Conservation (phyloP, 2,329 filamentous ascomycete species). For the Emmonsiellopsis sp. region DNA sequence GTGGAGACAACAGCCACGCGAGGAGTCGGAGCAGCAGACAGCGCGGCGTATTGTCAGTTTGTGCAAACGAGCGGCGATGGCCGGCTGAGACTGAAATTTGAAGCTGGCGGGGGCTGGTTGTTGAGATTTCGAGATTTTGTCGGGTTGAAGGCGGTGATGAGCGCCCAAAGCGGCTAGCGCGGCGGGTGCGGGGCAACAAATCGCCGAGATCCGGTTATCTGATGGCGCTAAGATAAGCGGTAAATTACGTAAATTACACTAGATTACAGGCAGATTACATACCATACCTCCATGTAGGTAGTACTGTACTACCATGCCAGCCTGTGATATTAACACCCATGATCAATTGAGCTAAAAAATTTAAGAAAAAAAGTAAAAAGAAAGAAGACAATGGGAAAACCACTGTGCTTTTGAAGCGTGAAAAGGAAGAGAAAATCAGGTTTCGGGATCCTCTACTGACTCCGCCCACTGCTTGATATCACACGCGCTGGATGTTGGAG, state of each 20-base stretch:
- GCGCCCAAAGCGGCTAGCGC: not conserved
- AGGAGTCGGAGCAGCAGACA: not conserved
- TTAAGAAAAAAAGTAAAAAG: not conserved
- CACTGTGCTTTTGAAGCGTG: not conserved
- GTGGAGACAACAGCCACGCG: not conserved
- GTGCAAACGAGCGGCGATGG: not conserved
- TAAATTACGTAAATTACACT: not conserved
- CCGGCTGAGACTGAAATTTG: not conserved
- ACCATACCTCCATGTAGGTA: no score
- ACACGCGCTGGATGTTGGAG: not conserved
- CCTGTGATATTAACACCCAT: no score
- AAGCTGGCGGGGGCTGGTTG: not conserved
- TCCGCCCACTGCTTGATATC: not conserved
- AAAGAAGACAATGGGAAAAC: not conserved
- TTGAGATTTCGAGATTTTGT: not conserved
- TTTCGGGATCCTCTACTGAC: not conserved
- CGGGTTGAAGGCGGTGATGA: not conserved
- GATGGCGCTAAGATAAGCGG: slow-evolving; percentile 25
- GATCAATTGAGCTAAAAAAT: not conserved
- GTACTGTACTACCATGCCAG: no score
- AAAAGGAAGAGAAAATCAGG: not conserved
- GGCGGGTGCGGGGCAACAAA: not conserved
- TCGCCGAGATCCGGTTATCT: slow-evolving; percentile 35
- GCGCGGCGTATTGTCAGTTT: not conserved
- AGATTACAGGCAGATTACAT: no score